These are phyloP conservation scores for Didymella lethalis DNA, from an alignment of 2,329 filamentous ascomycete genomes.

Conservation along the genomic window DNA sequence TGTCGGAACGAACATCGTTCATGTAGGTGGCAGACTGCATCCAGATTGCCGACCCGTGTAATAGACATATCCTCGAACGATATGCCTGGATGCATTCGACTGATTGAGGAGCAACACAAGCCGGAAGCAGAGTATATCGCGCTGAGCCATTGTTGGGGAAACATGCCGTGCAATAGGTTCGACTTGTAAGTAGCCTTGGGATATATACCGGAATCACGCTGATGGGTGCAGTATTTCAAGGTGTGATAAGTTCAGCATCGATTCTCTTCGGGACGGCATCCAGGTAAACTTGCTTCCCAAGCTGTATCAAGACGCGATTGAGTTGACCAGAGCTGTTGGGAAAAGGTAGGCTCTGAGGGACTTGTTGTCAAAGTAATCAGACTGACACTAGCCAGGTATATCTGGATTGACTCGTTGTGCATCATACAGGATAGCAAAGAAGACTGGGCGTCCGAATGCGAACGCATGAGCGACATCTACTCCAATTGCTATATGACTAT, in stretches of 20 bases:
- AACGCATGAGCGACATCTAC: constrained; percentile 13
- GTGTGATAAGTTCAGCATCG: constrained; percentile 12
- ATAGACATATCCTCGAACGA: constrained; percentile 2
- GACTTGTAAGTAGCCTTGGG: constrained; percentile 8
- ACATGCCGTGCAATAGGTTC: constrained; percentile 7
- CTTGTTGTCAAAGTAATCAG: no score
- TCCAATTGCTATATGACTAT: constrained; percentile 14
- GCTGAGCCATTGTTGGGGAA: constrained; percentile 27
- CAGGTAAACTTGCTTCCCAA: constrained; percentile 3
- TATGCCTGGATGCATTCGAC: constrained; percentile 1
- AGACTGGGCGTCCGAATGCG: constrained; percentile 16
- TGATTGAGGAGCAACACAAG: constrained; percentile 6
- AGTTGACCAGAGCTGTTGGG: constrained; percentile 6
- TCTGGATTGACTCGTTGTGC: constrained; percentile 21
- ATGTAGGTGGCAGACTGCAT: background rate
- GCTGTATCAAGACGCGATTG: constrained; percentile 16
- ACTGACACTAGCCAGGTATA: constrained; percentile 9
- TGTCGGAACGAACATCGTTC: constrained; percentile 3
- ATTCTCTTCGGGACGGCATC: constrained; percentile 5
- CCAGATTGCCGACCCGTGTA: constrained; percentile 3
- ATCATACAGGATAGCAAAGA: constrained; percentile 20
- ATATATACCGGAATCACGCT: background rate
- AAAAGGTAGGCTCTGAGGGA: background rate
- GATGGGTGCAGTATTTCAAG: constrained; percentile 2
- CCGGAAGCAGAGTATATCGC: constrained; percentile 8